phyloP scores from a whole-genome alignment of 1,139 yeast species.

The Blastobotrys capitulatus region DNA sequence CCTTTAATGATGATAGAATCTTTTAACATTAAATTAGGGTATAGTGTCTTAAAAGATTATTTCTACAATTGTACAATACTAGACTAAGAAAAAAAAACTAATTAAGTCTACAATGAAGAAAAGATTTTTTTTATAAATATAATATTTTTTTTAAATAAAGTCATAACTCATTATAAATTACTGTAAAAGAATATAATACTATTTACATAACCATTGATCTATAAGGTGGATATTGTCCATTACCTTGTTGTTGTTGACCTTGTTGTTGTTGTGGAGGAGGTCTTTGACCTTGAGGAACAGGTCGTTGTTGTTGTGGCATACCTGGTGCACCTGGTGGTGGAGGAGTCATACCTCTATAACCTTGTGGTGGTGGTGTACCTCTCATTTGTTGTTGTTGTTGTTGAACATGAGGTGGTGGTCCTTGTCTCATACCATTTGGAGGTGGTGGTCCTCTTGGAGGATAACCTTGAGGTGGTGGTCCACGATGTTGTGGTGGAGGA shows the following conservation, averaged over 20 bases:
- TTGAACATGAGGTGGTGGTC: conserved; percentile 3
- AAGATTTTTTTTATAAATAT: too few relatives aligned
- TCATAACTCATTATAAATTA: too few relatives aligned
- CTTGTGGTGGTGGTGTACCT: conserved; percentile 1
- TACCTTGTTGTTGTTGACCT: too few relatives aligned
- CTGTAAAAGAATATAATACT: too few relatives aligned
- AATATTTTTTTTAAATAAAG: too few relatives aligned
- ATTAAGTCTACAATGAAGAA: too few relatives aligned
- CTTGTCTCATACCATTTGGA: conserved; percentile 3
- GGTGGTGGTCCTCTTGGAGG: neutral
- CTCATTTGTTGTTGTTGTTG: neutral
- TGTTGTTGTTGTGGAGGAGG: neutral
- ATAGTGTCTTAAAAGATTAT: too few relatives aligned
- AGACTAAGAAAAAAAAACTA: too few relatives aligned
- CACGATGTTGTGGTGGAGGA: conserved; percentile 1
- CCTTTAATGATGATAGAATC: too few relatives aligned
- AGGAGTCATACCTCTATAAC: conserved; percentile 3
- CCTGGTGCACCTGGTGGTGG: too few relatives aligned
- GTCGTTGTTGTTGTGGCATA: conserved; percentile 1
- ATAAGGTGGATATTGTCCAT: conserved; percentile 4
- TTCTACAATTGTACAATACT: too few relatives aligned
- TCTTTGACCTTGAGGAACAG: conserved; percentile 1
- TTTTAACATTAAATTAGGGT: too few relatives aligned
- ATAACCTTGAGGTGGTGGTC: conserved; percentile 4
- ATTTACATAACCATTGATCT: conserved; percentile 9